Conservation (phyloP, 306 rosid species). For the Quercus wislizeni region DNA sequence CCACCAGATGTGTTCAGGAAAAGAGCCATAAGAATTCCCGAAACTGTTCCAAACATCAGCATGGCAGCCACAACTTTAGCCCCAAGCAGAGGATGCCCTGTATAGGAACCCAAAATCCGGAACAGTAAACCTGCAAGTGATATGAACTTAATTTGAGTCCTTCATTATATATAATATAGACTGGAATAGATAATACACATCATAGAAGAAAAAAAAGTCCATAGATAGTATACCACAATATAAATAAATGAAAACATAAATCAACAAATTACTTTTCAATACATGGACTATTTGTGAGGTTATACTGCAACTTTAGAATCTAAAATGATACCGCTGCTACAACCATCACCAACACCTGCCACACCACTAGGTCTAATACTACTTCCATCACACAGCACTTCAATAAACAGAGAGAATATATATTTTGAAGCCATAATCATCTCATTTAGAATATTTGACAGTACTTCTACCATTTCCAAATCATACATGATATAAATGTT, state of each 20-base stretch:
- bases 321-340: neutral
- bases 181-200: neutral
- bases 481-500: neutral
- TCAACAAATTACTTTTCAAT: neutral
- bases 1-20: slow-evolving; percentile 97
- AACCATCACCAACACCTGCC: neutral
- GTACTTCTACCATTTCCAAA: too few relatives aligned
- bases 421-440: too few relatives aligned
- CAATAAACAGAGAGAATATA: neutral
- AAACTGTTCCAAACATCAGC: slow-evolving; percentile 94
- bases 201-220: neutral
- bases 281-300: neutral
- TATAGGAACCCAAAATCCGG: slow-evolving; percentile 86
- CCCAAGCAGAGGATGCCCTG: slow-evolving; percentile 91
- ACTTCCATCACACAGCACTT: neutral
- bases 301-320: neutral
- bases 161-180: slow-evolving; percentile 17
- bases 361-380: neutral
- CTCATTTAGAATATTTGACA: too few relatives aligned
- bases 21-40: slow-evolving; percentile 98
- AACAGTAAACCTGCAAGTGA: slow-evolving; percentile 73
- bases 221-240: neutral
- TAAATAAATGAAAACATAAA: neutral
- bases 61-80: slow-evolving; percentile 94
- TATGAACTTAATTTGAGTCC: slow-evolving; percentile 14